phyloP scores from a whole-genome alignment of 768 basidiomycete species.

The Russula brevipes region DNA sequence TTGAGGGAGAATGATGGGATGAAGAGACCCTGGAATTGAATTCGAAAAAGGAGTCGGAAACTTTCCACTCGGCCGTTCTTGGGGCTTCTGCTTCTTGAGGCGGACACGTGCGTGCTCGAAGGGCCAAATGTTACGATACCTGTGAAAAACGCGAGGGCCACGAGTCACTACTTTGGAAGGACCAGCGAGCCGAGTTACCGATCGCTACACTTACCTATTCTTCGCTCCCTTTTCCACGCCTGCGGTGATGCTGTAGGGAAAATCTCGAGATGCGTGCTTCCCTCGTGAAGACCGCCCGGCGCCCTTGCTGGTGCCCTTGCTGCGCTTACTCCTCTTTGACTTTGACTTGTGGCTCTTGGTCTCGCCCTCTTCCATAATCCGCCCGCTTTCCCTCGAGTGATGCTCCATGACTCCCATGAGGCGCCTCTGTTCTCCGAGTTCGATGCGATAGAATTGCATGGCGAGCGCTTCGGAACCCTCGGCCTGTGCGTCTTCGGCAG shows the following conservation, averaged over 20 bases:
- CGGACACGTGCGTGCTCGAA: conserved; percentile 92
- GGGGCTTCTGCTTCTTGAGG: conserved; percentile 34
- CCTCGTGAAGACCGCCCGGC: conserved; percentile 19
- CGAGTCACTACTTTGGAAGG: not conserved
- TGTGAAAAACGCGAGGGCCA: conserved; percentile 30
- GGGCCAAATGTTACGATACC: conserved; percentile 96
- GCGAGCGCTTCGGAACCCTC: conserved; percentile 78
- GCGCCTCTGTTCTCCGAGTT: conserved; percentile 83
- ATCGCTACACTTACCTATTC: conserved; percentile 58
- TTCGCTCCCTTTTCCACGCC: conserved; percentile 92
- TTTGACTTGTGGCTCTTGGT: conserved; percentile 19
- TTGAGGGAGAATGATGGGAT: conserved; percentile 16
- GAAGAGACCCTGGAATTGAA: conserved; percentile 13
- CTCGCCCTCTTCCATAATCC: conserved; percentile 24
- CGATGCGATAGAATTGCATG: conserved; percentile 90
- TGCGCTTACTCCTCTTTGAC: conserved; percentile 26
- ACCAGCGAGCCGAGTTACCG: not conserved
- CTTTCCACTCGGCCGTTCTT: conserved; percentile 6
- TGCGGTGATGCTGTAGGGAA: conserved; percentile 91
- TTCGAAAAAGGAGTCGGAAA: conserved; percentile 1
- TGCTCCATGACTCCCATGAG: conserved; percentile 90
- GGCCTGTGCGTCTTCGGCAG: conserved; percentile 33
- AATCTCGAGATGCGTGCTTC: conserved; percentile 32
- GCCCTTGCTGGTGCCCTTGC: conserved; percentile 25
- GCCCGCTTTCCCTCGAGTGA: conserved; percentile 61